These are phyloP conservation scores for Coniosporium apollinis DNA, from an alignment of 495 filamentous ascomycete genomes.

Conservation along the genomic window DNA sequence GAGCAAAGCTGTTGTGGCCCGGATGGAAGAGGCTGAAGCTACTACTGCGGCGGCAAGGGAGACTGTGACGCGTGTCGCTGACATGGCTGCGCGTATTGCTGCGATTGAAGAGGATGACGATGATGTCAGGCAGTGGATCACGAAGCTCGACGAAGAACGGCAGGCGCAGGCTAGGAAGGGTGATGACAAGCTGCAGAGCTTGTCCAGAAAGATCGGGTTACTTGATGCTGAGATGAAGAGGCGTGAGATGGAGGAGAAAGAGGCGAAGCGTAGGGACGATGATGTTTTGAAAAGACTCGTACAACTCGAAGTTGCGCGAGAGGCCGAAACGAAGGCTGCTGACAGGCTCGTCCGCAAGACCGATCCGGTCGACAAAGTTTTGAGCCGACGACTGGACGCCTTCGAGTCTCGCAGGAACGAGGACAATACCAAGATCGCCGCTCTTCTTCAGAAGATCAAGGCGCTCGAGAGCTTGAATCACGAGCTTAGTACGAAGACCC, in stretches of 20 bases:
- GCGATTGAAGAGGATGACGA: conserved; percentile 4
- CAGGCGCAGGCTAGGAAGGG: neutral
- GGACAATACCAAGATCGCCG: neutral
- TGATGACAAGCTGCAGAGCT: conserved; percentile 1
- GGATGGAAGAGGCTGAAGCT: conserved; percentile 2
- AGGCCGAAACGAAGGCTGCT: neutral
- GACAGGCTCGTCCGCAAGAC: conserved; percentile 3
- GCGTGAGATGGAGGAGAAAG: neutral
- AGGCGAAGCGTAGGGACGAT: neutral
- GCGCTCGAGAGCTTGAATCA: conserved; percentile 3
- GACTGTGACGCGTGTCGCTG: neutral
- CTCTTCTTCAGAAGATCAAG: conserved; percentile 4
- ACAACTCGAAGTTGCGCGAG: conserved; percentile 1
- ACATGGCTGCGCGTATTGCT: neutral
- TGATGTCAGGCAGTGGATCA: conserved; percentile 4
- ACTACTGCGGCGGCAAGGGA: conserved; percentile 1
- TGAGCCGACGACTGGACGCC: conserved; percentile 5
- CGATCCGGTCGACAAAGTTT: conserved; percentile 1
- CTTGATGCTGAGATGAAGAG: conserved; percentile 1
- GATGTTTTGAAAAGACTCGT: conserved; percentile 1
- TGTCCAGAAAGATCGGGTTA: conserved; percentile 1
- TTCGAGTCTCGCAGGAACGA: conserved; percentile 4
- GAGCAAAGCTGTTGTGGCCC: neutral
- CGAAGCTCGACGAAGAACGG: neutral
- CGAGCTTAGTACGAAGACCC: conserved; percentile 4